These are phyloP conservation scores for Chalciporus chontae DNA, from an alignment of 768 basidiomycete genomes.

Conservation along the genomic window DNA sequence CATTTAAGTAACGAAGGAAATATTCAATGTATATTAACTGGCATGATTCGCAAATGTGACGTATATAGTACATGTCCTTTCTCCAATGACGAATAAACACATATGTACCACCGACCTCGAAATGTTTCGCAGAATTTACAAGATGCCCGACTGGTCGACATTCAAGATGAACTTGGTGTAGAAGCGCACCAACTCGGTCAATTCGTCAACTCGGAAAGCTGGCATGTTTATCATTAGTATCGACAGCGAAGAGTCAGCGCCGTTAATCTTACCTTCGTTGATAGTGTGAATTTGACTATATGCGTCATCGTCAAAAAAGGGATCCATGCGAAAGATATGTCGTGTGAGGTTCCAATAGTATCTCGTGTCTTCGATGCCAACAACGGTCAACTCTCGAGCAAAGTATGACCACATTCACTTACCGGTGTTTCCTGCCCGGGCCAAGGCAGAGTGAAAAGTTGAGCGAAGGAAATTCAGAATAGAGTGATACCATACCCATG, in stretches of 20 bases:
- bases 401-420: background rate
- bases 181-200: slow-evolving; percentile 62
- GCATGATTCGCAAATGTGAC: background rate
- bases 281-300: slow-evolving; percentile 8
- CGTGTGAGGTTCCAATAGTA: slow-evolving; percentile 13
- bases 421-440: slow-evolving; percentile 14
- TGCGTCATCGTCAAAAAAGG: slow-evolving; percentile 10
- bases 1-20: background rate
- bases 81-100: too few relatives aligned
- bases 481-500: slow-evolving; percentile 5
- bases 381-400: background rate
- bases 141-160: slow-evolving; percentile 48
- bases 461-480: background rate
- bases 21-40: background rate
- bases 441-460: background rate
- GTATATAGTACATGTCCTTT: too few relatives aligned
- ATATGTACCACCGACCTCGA: background rate
- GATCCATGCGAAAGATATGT: slow-evolving; percentile 58
- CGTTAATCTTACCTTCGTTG: slow-evolving; percentile 1
- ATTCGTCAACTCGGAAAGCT: slow-evolving; percentile 47
- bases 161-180: slow-evolving; percentile 64
- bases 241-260: background rate
- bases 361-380: slow-evolving; percentile 1
- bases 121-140: background rate
- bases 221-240: background rate